phyloP scores from a whole-genome alignment of 257 asterid genomes.

The Forsythia suspensa region DNA sequence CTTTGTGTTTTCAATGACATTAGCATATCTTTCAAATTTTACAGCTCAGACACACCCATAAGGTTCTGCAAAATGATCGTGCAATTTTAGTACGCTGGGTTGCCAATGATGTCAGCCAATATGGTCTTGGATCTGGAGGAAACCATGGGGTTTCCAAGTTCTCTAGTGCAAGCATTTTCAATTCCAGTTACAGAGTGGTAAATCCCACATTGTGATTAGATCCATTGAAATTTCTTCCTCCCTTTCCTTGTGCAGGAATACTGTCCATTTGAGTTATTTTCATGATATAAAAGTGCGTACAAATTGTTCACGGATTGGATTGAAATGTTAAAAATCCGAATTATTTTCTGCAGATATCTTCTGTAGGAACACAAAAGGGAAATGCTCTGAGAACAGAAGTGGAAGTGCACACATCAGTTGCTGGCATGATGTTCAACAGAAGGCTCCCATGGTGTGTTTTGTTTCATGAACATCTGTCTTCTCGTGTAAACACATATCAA shows the following conservation, averaged over 20 bases:
- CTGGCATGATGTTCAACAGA: conserved; percentile 42
- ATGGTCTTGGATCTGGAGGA: conserved; percentile 33
- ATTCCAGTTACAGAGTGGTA: conserved; percentile 34
- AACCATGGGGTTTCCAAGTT: conserved; percentile 35
- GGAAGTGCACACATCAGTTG: conserved; percentile 33
- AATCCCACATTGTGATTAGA: conserved; percentile 37
- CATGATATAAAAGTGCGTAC: neutral
- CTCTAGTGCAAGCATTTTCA: conserved; percentile 25
- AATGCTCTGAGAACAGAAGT: conserved; percentile 45
- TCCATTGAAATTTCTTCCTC: neutral
- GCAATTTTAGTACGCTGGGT: neutral
- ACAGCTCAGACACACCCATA: neutral
- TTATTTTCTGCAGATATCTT: conserved; percentile 46
- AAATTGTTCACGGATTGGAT: conserved; percentile 12
- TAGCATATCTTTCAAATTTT: neutral
- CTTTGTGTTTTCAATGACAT: neutral
- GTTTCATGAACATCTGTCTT: neutral
- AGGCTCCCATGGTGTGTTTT: conserved; percentile 44
- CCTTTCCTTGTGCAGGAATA: conserved; percentile 13
- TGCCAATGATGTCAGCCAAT: conserved; percentile 16
- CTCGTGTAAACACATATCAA: neutral
- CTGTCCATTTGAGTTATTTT: neutral
- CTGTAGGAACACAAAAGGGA: conserved; percentile 36
- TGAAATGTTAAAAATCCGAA: conserved; percentile 17
- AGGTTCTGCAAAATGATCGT: neutral